Conservation (phyloP, 768 basidiomycete genomes). For the Boletus sp. region DNA sequence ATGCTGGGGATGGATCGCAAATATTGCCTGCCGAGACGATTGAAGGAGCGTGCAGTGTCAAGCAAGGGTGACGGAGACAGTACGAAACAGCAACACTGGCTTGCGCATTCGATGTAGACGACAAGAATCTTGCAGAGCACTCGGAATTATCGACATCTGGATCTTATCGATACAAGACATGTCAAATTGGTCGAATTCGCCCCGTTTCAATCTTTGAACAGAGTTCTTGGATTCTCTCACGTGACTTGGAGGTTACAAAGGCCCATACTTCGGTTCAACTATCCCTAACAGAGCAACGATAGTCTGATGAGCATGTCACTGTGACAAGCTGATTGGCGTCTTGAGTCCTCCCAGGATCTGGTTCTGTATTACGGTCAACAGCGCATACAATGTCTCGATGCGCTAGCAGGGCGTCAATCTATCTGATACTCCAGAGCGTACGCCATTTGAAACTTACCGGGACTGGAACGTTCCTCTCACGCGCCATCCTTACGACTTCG, state of each 20-base stretch:
- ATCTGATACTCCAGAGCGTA: not conserved
- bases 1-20: not conserved
- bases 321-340: not conserved
- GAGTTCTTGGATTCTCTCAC: not conserved
- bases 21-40: not conserved
- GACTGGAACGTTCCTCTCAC: conserved; percentile 14
- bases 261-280: not conserved
- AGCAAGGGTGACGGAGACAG: not conserved
- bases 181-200: not conserved
- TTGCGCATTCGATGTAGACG: not conserved
- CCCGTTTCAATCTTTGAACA: not conserved
- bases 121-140: not conserved
- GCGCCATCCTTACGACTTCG: conserved; percentile 36
- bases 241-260: conserved; percentile 1
- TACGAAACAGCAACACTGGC: not conserved
- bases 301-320: not conserved
- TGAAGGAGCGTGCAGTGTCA: not conserved
- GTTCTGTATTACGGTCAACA: conserved; percentile 59
- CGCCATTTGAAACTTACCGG: conserved; percentile 4
- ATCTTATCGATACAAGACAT: not conserved
- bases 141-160: not conserved
- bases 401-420: conserved; percentile 35
- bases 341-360: conserved; percentile 45
- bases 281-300: not conserved
- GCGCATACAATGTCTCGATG: conserved; percentile 58